Conservation (phyloP, 129 eudicot species). For the Tagetes patula region DNA sequence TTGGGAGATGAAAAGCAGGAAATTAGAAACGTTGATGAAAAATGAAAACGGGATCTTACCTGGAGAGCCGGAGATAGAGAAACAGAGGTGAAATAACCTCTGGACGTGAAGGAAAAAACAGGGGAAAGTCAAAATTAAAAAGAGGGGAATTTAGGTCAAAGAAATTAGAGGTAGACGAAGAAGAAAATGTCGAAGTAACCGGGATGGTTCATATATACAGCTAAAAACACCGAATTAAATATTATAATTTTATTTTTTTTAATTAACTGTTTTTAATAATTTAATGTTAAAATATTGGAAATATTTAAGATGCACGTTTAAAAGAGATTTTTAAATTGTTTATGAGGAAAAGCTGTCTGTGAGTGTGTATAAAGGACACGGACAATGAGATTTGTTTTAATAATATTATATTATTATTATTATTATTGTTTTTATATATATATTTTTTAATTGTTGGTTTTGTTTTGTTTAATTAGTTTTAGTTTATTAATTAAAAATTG, state of each 20-base stretch:
- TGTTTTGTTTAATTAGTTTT: too few relatives aligned
- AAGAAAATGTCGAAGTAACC: slow-evolving; percentile 21
- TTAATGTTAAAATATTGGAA: too few relatives aligned
- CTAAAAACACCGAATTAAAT: slow-evolving; percentile 16
- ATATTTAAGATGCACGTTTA: background rate
- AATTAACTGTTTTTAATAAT: too few relatives aligned
- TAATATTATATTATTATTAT: slow-evolving; percentile 12
- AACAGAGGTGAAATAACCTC: slow-evolving; percentile 17
- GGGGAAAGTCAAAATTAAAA: slow-evolving; percentile 6
- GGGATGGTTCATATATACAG: slow-evolving; percentile 40
- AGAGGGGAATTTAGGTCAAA: slow-evolving; percentile 28
- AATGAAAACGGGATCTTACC: background rate
- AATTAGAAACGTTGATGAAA: background rate
- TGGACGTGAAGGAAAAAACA: background rate
- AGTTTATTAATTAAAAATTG: background rate
- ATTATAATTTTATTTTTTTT: background rate
- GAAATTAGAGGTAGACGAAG: slow-evolving; percentile 41
- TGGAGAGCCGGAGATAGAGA: slow-evolving; percentile 20
- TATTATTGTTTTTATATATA: background rate
- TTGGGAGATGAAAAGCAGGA: too few relatives aligned
- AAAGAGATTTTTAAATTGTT: background rate
- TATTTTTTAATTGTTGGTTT: background rate
- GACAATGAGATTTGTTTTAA: slow-evolving; percentile 25
- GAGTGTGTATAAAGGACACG: slow-evolving; percentile 4
- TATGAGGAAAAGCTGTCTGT: slow-evolving; percentile 31